Percentiles rank a stretch among this genome's conserved stretches.
phyloP scores from a whole-genome alignment of 2,329 filamentous ascomycete species.

The Dryadomyces quercivorus region DNA sequence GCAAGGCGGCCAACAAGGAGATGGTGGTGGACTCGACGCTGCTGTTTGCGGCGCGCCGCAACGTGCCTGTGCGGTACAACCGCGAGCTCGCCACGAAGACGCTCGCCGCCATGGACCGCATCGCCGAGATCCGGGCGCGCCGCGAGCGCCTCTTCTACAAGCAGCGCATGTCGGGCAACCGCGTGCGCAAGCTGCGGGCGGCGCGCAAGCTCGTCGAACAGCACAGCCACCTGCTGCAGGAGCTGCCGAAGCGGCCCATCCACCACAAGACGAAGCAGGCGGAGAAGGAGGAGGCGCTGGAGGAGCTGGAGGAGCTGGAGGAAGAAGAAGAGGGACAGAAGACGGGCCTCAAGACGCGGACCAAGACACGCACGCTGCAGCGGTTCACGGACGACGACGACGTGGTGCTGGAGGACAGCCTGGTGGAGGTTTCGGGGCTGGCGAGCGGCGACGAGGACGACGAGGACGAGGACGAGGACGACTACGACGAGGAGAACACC shows the following conservation, averaged over 20 bases:
- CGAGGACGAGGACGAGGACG: constrained; percentile 24
- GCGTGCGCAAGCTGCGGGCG: constrained; percentile 63
- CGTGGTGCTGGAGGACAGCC: constrained; percentile 24
- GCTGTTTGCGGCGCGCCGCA: constrained; percentile 82
- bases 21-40: constrained; percentile 92
- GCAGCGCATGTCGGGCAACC: constrained; percentile 84
- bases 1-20: constrained; percentile 69
- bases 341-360: constrained; percentile 13
- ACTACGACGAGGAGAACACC: constrained; percentile 14
- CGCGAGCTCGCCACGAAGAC: constrained; percentile 80
- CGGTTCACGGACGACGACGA: constrained; percentile 25
- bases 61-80: constrained; percentile 92
- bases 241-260: constrained; percentile 11
- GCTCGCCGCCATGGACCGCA: constrained; percentile 81
- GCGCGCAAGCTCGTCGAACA: constrained; percentile 82
- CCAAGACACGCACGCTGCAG: constrained; percentile 21
- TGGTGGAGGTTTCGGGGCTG: constrained; percentile 9
- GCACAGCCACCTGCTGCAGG: constrained; percentile 84
- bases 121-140: constrained; percentile 70
- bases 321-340: constrained; percentile 17
- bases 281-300: constrained; percentile 1
- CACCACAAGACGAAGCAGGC: constrained; percentile 28
- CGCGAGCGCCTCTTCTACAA: constrained; percentile 91
- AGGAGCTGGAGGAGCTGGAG: constrained; percentile 17
- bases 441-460: constrained; percentile 14